phyloP scores from a whole-genome alignment of 73 alveolate genomes.

The Paraurostyla sp. region DNA sequence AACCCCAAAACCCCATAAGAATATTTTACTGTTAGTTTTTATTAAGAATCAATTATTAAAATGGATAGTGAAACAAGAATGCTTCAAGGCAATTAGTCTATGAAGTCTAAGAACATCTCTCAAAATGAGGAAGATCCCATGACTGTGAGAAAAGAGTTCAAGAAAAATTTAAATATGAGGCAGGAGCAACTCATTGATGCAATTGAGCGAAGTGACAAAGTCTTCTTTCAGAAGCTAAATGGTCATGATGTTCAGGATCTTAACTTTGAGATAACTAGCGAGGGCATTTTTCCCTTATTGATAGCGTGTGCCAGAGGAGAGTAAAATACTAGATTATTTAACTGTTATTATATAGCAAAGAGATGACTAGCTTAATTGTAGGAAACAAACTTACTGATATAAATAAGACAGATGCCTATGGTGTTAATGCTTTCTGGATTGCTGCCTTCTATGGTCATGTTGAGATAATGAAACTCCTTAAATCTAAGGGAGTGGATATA shows the following conservation, averaged over 20 bases:
- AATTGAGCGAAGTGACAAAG: conserved; percentile 8
- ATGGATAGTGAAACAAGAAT: no score
- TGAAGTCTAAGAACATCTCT: no score
- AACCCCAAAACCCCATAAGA: no score
- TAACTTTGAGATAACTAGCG: conserved; percentile 28
- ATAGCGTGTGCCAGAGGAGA: conserved; percentile 61
- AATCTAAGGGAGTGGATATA: conserved; percentile 33
- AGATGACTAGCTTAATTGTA: conserved; percentile 15
- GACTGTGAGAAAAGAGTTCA: background rate
- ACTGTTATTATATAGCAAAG: conserved; percentile 33
- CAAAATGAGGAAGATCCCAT: background rate
- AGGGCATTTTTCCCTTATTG: conserved; percentile 54
- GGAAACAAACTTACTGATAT: conserved; percentile 40
- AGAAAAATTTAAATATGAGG: background rate
- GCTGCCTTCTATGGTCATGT: conserved; percentile 58
- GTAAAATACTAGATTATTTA: background rate
- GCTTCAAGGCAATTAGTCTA: no score
- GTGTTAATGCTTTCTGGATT: conserved; percentile 70
- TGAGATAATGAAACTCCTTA: conserved; percentile 23
- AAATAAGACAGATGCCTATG: conserved; percentile 48
- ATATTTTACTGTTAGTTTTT: no score
- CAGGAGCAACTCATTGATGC: background rate
- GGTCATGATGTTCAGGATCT: background rate
- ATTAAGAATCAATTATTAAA: no score
- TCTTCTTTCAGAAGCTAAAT: background rate